Conservation (phyloP, 352 stramenopile species). For the Globisporangium nodosum region DNA sequence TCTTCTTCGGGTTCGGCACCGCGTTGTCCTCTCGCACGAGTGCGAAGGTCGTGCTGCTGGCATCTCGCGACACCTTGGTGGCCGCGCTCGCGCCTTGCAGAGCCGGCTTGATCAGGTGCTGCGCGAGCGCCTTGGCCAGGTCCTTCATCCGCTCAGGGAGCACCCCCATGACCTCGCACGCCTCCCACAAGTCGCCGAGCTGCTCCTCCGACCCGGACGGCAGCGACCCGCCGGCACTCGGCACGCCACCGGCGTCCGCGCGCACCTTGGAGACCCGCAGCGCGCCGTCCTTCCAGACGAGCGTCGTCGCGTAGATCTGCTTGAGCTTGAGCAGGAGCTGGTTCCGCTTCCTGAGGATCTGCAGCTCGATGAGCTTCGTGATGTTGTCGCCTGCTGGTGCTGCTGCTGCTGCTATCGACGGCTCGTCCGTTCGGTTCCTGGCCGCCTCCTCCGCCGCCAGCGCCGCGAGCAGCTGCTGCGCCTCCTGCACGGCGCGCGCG, state of each 20-base stretch:
- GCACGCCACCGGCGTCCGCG: not conserved
- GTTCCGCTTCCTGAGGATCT: conserved; percentile 53
- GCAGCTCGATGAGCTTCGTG: conserved; percentile 32
- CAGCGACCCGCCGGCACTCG: not conserved
- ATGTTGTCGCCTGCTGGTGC: conserved; percentile 14
- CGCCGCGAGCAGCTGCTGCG: conserved; percentile 28
- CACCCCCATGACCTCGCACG: conserved; percentile 42
- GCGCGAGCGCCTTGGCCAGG: conserved; percentile 40
- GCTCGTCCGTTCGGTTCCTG: conserved; percentile 2
- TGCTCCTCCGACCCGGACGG: conserved; percentile 9
- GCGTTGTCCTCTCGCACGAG: conserved; percentile 10
- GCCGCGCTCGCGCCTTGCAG: conserved; percentile 19
- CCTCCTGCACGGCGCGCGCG: conserved; percentile 29
- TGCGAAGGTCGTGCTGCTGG: conserved; percentile 17
- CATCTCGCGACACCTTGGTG: conserved; percentile 22
- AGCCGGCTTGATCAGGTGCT: conserved; percentile 49
- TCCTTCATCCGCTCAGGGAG: conserved; percentile 42
- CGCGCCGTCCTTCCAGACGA: conserved; percentile 33
- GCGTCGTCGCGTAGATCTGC: conserved; percentile 33
- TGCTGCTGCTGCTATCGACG: not conserved
- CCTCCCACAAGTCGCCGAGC: conserved; percentile 45
- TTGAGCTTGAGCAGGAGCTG: conserved; percentile 40
- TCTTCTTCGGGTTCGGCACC: conserved; percentile 8
- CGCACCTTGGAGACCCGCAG: conserved; percentile 23
- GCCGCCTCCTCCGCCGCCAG: conserved; percentile 13